Base-by-base conservation (phyloP, 148 eudicot species). In the Rhododendron molle region DNA sequence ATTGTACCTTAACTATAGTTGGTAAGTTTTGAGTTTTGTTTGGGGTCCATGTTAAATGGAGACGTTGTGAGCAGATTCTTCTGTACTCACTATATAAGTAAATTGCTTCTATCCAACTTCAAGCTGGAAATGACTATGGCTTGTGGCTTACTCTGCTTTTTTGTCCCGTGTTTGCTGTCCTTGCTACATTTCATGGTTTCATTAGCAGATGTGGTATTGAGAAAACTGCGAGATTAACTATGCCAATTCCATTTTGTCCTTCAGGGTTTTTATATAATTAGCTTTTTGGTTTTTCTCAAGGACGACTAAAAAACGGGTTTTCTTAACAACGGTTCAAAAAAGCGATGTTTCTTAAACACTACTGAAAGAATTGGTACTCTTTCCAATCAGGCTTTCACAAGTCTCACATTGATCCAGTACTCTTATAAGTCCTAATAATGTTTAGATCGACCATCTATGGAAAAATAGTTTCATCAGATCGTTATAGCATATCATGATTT, bases 181-280 rank as follows among this genome's bases (percentile, higher is more conserved):
- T 71, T 80, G 65, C 47, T 69, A 26, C 47, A 28, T 23, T 69
- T 65, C 69, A 49, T 85, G 79, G 56, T 83, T 79, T 81, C 34
- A 71, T 47, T 50, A 72, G 84, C 81, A 81, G 81, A 73, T 56
- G 36, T 85, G 85, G 50, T 65, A 18, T 65, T 60, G 40, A 65
- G 58, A 73, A 87, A 79, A 80, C 8, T 50, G 26, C 30, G 12
- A 47, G 67, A 52, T n/a, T 47, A 65, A 78, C 76, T 83, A 74
- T 74, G 74, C 74, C 71, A 74, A 73, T 67, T 79, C 21, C 38
- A 30, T 38, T 81, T 77, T 34, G 83, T 83, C 43, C 43, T 38
- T 38, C 43, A 38, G 43, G 43, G 43, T 38, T 38, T 38, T 5
- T 38, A 38, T 5, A 38, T n/a, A 7, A 38, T 38, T 38, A 38